Conservation (phyloP, 2,329 filamentous ascomycete species). For the Fragosphaeria purpurea region DNA sequence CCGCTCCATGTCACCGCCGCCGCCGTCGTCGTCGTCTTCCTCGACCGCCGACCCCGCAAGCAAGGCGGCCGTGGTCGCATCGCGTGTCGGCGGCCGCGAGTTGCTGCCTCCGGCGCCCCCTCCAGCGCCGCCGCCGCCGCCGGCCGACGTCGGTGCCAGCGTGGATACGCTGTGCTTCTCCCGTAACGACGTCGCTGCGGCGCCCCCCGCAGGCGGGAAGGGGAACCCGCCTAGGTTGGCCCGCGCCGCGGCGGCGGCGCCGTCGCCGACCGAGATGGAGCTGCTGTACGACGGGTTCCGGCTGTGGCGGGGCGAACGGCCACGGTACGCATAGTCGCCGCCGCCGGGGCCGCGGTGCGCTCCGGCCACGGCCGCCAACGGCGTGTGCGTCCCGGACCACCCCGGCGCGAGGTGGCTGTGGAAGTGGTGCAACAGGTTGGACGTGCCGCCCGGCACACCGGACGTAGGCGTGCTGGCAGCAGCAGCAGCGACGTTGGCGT, state of each 20-base stretch:
- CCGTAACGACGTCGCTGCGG: slow-evolving; percentile 23
- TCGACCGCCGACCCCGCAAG: slow-evolving; percentile 27
- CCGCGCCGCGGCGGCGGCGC: slow-evolving; percentile 10
- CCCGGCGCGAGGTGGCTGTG: slow-evolving; percentile 64
- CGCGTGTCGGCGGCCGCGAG: slow-evolving; percentile 49
- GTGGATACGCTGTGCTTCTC: slow-evolving; percentile 56
- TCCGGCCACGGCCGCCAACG: slow-evolving; percentile 68
- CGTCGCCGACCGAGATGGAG: slow-evolving; percentile 20
- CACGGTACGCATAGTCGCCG: slow-evolving; percentile 23
- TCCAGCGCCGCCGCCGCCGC: slow-evolving; percentile 20
- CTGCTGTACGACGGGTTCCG: slow-evolving; percentile 21
- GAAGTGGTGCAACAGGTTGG: slow-evolving; percentile 67
- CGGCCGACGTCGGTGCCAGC: slow-evolving; percentile 42
- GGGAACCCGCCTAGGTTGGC: no score
- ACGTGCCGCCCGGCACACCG: slow-evolving; percentile 60
- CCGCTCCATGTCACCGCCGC: slow-evolving; percentile 10
- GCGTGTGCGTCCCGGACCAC: slow-evolving; percentile 67
- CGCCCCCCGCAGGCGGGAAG: not conserved
- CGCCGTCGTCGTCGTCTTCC: slow-evolving; percentile 25
- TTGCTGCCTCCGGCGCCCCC: no score
- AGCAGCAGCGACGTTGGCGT: slow-evolving; percentile 33
- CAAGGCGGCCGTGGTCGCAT: slow-evolving; percentile 22
- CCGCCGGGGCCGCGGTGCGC: slow-evolving; percentile 49
- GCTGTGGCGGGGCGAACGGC: slow-evolving; percentile 14
- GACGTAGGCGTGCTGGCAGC: slow-evolving; percentile 52